phyloP scores from a whole-genome alignment of 2,329 filamentous ascomycete species.

The Talaromyces sp. region DNA sequence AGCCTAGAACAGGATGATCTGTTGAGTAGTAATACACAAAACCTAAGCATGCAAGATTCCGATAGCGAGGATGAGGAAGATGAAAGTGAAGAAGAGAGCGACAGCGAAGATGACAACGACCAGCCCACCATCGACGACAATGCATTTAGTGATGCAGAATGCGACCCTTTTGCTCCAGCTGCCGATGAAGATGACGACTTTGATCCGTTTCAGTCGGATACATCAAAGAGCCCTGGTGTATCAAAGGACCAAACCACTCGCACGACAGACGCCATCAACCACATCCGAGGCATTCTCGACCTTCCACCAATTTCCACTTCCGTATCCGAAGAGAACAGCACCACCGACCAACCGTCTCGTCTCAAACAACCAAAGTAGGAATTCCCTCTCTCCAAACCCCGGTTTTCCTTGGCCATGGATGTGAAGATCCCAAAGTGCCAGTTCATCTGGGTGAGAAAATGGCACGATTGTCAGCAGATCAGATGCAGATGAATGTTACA shows the following conservation, averaged over 20 bases:
- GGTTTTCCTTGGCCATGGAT: conserved; percentile 43
- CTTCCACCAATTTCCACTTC: conserved; percentile 11
- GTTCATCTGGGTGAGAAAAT: conserved; percentile 15
- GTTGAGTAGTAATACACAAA: conserved; percentile 6
- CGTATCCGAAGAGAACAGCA: neutral
- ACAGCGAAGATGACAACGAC: conserved; percentile 11
- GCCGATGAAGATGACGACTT: too few relatives aligned
- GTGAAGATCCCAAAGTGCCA: conserved; percentile 38
- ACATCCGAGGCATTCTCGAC: conserved; percentile 30
- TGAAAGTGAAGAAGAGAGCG: neutral
- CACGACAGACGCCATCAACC: conserved; percentile 20
- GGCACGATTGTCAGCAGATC: neutral
- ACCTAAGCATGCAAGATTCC: neutral
- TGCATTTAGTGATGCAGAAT: too few relatives aligned
- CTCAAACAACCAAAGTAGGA: too few relatives aligned
- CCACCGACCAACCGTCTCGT: neutral
- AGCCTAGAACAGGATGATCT: neutral
- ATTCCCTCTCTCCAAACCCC: conserved; percentile 25
- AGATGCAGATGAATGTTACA: conserved; percentile 10
- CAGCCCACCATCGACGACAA: conserved; percentile 3
- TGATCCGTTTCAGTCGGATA: too few relatives aligned
- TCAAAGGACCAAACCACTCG: neutral
- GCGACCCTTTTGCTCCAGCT: too few relatives aligned
- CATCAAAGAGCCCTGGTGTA: neutral
- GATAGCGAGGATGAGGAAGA: neutral